phyloP scores from a whole-genome alignment of 257 asterid genomes.

The Solanum tacnaense region DNA sequence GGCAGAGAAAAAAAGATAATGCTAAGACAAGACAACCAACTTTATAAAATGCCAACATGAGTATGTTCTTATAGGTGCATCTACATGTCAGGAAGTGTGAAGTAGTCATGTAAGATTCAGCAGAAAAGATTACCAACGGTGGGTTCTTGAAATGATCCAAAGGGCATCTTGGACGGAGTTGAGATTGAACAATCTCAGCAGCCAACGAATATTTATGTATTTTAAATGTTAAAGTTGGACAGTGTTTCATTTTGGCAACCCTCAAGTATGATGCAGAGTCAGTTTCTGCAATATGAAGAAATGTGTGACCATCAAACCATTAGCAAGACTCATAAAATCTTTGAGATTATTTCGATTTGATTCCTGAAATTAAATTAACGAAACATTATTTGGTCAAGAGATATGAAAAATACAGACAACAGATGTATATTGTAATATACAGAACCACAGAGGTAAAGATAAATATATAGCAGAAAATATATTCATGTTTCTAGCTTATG shows the following conservation, averaged over 20 bases:
- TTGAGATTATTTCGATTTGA: slow-evolving; percentile 69
- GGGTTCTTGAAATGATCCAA: slow-evolving; percentile 64
- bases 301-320: slow-evolving; percentile 91
- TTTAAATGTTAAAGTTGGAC: slow-evolving; percentile 79
- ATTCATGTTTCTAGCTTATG: background rate
- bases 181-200: slow-evolving; percentile 65
- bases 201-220: slow-evolving; percentile 67
- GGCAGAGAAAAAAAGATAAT: background rate
- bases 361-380: slow-evolving; percentile 9
- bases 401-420: background rate
- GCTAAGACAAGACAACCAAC: background rate
- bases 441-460: background rate
- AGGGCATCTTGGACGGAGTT: slow-evolving; percentile 66
- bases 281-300: slow-evolving; percentile 69
- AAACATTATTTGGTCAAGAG: background rate
- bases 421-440: background rate
- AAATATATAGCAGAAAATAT: background rate
- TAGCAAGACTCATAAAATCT: slow-evolving; percentile 75
- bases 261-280: slow-evolving; percentile 62
- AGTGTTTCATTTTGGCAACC: slow-evolving; percentile 40
- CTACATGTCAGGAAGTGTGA: background rate
- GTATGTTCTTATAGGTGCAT: background rate
- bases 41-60: background rate
- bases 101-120: background rate
- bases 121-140: slow-evolving; percentile 50